phyloP scores from a whole-genome alignment of 805 yeast genomes.

The Nakazawaea wyomingensis region DNA sequence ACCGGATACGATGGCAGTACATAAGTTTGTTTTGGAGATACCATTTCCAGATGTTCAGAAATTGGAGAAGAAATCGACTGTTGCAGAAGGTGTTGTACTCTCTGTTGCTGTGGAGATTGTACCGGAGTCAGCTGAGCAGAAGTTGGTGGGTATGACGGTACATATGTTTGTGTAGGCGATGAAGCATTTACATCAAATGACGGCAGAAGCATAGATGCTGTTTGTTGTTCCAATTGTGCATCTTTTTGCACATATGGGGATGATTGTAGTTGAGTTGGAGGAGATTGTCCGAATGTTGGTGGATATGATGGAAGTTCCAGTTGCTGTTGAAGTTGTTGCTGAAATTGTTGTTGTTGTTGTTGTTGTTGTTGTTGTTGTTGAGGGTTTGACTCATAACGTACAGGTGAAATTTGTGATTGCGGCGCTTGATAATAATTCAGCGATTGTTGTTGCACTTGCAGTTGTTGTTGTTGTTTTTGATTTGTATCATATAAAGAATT shows the following conservation, averaged over 20 bases:
- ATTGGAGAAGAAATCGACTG: neutral
- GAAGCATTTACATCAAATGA: neutral
- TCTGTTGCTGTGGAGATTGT: neutral
- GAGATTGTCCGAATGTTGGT: neutral
- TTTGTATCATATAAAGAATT: constrained; percentile 28
- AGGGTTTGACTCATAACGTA: neutral
- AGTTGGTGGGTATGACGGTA: constrained; percentile 7
- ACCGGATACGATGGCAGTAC: neutral
- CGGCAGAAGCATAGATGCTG: constrained; percentile 2
- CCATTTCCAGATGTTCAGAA: too few species aligned
- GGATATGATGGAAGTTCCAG: neutral
- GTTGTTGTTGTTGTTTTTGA: constrained; percentile 14
- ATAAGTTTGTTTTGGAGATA: neutral
- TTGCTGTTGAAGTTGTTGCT: constrained; percentile 7
- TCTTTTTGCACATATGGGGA: neutral
- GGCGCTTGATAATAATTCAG: constrained; percentile 1
- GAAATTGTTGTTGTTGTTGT: constrained; percentile 6
- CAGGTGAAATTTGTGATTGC: neutral
- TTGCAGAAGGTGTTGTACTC: neutral
- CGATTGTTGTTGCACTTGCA: constrained; percentile 8
- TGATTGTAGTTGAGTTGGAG: neutral
- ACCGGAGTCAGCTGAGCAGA: neutral
- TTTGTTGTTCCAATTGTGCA: neutral
- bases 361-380: constrained; percentile 12
- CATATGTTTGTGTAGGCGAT: neutral